Percentiles rank a stretch among this genome's conserved stretches.
Evolutionary conservation across 192 early-diverging fungal species (phyloP).

Genomic region (Backusella morwellensis): DNA sequence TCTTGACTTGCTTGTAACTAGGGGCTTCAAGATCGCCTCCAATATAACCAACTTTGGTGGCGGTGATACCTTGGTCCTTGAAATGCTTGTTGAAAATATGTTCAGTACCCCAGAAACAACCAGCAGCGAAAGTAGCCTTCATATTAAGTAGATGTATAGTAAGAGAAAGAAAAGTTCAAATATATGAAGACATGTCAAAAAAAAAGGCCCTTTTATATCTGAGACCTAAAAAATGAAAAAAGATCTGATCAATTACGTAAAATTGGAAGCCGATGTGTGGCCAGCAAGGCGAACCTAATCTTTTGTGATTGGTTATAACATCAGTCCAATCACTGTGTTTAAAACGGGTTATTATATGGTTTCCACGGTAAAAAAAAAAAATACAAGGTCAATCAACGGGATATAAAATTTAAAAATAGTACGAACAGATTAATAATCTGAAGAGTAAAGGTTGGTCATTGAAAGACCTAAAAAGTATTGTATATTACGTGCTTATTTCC

Average conservation of each 20-base stretch:
- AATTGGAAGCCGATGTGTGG: not conserved
- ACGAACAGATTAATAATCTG: not conserved
- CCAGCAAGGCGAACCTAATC: not conserved
- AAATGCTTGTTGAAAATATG: slow-evolving; percentile 36
- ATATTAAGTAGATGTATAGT: not conserved
- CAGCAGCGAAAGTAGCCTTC: slow-evolving; percentile 86
- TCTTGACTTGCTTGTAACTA: slow-evolving; percentile 33
- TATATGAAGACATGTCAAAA: not conserved
- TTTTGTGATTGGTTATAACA: not conserved
- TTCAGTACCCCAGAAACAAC: slow-evolving; percentile 81
- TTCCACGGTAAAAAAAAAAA: not conserved
- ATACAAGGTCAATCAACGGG: not conserved
- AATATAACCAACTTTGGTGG: slow-evolving; percentile 31
- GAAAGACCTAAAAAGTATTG: not conserved
- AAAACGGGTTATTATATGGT: not conserved
- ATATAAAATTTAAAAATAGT: not conserved
- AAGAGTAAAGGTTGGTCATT: not conserved
- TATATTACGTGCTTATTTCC: not conserved
- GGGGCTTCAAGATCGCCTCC: slow-evolving; percentile 26
- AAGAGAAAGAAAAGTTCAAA: not conserved
- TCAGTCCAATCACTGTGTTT: not conserved
- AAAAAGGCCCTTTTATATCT: not conserved
- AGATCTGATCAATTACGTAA: not conserved
- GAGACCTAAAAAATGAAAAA: not conserved
- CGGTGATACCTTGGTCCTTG: slow-evolving; percentile 16